Evolutionary conservation across 306 rosid genomes (phyloP).

Genomic region (Mimosa pudica): DNA sequence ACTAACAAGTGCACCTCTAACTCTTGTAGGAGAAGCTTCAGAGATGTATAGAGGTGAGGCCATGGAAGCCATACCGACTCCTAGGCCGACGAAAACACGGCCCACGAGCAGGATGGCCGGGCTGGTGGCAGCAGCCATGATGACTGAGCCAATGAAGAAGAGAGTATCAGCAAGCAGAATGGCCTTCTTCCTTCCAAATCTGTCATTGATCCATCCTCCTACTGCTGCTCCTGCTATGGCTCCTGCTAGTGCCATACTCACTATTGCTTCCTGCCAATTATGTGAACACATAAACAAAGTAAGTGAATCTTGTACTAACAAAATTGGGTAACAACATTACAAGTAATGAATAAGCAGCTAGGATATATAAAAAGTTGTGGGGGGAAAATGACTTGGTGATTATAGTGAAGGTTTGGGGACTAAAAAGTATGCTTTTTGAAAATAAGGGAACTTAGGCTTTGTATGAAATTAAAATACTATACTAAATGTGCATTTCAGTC

Average conservation of each 20-base stretch:
- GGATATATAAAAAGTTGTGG: too few relatives aligned
- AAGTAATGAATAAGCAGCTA: background rate
- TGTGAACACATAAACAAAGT: background rate
- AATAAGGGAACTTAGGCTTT: too few relatives aligned
- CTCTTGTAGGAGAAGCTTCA: slow-evolving; percentile 69
- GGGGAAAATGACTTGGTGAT: too few relatives aligned
- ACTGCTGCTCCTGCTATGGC: slow-evolving; percentile 69
- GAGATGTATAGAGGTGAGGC: slow-evolving; percentile 71
- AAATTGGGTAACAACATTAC: background rate
- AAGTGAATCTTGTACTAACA: too few relatives aligned
- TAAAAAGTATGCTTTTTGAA: too few relatives aligned
- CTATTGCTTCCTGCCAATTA: slow-evolving; percentile 57
- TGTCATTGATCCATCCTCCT: slow-evolving; percentile 67
- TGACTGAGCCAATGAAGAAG: slow-evolving; percentile 52
- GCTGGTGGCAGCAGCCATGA: slow-evolving; percentile 49
- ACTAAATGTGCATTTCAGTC: too few relatives aligned
- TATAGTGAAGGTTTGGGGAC: too few relatives aligned
- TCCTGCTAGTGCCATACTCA: slow-evolving; percentile 68
- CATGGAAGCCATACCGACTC: slow-evolving; percentile 78
- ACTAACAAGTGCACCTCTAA: slow-evolving; percentile 71
- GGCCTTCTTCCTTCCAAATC: slow-evolving; percentile 51
- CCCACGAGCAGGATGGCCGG: slow-evolving; percentile 51
- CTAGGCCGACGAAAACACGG: slow-evolving; percentile 60
- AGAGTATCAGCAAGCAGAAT: slow-evolving; percentile 52
- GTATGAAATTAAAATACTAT: too few relatives aligned